These are phyloP conservation scores for Serendipita vermifera DNA, from an alignment of 768 basidiomycete species.

Conservation along the genomic window DNA sequence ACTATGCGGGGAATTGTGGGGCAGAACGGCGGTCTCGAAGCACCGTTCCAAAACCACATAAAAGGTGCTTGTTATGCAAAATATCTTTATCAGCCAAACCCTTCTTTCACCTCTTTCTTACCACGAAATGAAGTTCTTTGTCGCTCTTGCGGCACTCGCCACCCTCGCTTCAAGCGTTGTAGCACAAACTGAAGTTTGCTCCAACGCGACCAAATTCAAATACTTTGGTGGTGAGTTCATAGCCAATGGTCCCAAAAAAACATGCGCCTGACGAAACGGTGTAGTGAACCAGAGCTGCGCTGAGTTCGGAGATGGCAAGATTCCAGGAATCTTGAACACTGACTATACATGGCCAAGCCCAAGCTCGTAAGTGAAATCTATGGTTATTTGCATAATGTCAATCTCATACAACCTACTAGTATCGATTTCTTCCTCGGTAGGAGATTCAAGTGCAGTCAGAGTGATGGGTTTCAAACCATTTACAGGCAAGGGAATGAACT, in stretches of 20 bases:
- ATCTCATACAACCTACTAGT: neutral
- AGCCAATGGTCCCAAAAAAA: no score
- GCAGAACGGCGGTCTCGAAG: no score
- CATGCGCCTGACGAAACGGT: neutral
- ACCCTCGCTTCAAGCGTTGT: neutral
- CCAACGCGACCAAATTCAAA: conserved; percentile 43
- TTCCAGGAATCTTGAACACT: conserved; percentile 34
- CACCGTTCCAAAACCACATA: no score
- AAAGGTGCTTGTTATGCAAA: no score
- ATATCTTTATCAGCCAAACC: no score
- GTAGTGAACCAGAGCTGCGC: conserved; percentile 46
- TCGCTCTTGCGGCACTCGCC: neutral
- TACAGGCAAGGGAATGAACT: conserved; percentile 43
- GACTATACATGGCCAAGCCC: conserved; percentile 40
- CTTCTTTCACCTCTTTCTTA: no score
- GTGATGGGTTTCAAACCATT: conserved; percentile 24
- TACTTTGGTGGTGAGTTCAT: conserved; percentile 33
- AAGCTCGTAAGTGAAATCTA: conserved; percentile 27
- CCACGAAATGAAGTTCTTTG: neutral
- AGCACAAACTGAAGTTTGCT: conserved; percentile 21
- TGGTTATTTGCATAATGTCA: conserved; percentile 6
- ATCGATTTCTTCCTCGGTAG: neutral
- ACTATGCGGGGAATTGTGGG: no score
- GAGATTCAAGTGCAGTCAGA: conserved; percentile 21
- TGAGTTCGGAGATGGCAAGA: conserved; percentile 41